These are phyloP conservation scores for Sordariomycetes sp. DNA, from an alignment of 2,329 filamentous ascomycete genomes.

Conservation along the genomic window DNA sequence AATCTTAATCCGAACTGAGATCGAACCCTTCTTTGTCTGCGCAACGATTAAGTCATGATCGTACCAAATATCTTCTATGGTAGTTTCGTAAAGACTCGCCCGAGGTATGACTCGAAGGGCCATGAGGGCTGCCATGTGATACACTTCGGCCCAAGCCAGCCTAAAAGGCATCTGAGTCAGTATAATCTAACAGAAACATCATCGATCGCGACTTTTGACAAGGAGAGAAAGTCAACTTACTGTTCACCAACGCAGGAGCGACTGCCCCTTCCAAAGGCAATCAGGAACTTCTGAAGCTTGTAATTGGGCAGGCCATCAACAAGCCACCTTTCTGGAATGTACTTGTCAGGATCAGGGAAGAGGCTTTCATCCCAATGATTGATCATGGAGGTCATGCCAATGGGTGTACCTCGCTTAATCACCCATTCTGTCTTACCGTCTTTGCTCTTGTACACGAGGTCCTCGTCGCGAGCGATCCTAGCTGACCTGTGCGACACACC, in stretches of 20 bases:
- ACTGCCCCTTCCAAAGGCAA: conserved; percentile 7
- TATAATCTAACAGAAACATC: background rate
- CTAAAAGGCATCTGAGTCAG: conserved; percentile 4
- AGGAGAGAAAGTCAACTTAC: conserved; percentile 2
- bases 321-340: conserved; percentile 20
- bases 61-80: conserved; percentile 8
- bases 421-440: conserved; percentile 12
- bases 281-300: conserved; percentile 10
- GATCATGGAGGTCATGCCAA: conserved; percentile 21
- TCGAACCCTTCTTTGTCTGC: conserved; percentile 8
- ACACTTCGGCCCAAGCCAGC: conserved; percentile 9
- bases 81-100: conserved; percentile 8
- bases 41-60: conserved; percentile 8
- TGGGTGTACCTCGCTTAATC: conserved; percentile 18
- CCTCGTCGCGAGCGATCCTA: conserved; percentile 14
- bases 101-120: conserved; percentile 8
- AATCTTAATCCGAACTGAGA: conserved; percentile 6
- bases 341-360: conserved; percentile 22
- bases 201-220: background rate
- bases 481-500: conserved; percentile 16
- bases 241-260: conserved; percentile 7
- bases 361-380: conserved; percentile 18
- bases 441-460: conserved; percentile 11
- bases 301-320: conserved; percentile 13
- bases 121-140: conserved; percentile 7